Conservation (phyloP, 768 basidiomycete species). For the Dioszegia aurantiaca region DNA sequence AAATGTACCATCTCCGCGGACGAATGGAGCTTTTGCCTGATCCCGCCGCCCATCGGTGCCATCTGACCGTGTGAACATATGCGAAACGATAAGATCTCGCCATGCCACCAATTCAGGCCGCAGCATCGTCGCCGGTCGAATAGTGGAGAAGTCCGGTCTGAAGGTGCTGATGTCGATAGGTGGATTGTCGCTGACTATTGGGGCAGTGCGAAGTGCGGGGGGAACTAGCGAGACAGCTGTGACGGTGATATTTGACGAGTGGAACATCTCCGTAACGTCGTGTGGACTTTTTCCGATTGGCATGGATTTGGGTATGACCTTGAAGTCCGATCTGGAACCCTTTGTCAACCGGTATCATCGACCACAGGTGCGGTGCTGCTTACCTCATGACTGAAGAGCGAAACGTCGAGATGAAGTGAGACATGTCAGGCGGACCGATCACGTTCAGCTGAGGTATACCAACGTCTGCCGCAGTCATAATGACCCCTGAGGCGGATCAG, state of each 20-base stretch:
- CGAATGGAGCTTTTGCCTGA: constrained; percentile 11
- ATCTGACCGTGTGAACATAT: constrained; percentile 41
- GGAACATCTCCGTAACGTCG: constrained; percentile 20
- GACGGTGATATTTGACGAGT: constrained; percentile 27
- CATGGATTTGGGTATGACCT: background rate
- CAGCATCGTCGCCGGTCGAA: constrained; percentile 4
- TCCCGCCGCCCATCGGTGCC: constrained; percentile 1
- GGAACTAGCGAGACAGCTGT: constrained; percentile 23
- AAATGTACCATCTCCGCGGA: constrained; percentile 3
- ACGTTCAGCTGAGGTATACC: constrained; percentile 62
- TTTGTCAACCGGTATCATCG: background rate
- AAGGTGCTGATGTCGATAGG: constrained; percentile 1
- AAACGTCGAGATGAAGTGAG: constrained; percentile 69
- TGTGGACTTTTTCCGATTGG: constrained; percentile 6
- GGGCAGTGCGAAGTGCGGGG: constrained; percentile 12
- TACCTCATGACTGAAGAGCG: constrained; percentile 68
- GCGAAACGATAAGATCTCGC: constrained; percentile 28
- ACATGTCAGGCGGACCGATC: constrained; percentile 70
- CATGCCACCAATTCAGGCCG: constrained; percentile 14
- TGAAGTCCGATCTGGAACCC: background rate
- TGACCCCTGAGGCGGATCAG: constrained; percentile 59
- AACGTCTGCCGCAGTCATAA: constrained; percentile 78
- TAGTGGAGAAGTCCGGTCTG: constrained; percentile 4
- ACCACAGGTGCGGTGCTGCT: constrained; percentile 16
- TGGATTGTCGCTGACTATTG: background rate